phyloP scores from a whole-genome alignment of 2,329 filamentous ascomycete genomes.

The Ascochyta clinopodiicola region DNA sequence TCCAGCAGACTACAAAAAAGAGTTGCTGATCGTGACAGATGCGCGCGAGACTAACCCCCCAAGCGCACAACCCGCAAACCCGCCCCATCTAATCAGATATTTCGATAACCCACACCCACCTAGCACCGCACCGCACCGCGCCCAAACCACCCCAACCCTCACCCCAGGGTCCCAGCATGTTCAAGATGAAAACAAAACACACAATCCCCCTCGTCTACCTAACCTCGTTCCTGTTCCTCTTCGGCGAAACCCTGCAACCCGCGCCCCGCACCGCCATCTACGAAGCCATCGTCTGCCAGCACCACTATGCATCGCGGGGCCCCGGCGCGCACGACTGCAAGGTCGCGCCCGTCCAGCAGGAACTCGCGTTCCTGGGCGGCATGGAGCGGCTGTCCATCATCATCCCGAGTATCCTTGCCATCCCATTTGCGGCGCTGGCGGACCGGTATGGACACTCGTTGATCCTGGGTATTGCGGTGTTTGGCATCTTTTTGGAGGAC shows the following conservation, averaged over 20 bases:
- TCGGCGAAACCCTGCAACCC: conserved; percentile 28
- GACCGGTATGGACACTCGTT: conserved; percentile 25
- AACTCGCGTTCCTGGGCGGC: conserved; percentile 21
- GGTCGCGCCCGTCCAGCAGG: conserved; percentile 23
- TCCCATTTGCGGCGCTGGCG: conserved; percentile 28
- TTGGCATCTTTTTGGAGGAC: conserved; percentile 24
- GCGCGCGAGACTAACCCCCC: no score
- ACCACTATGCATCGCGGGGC: conserved; percentile 11
- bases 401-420: conserved; percentile 26
- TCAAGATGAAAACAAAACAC: conserved; percentile 8
- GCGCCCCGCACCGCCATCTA: conserved; percentile 28
- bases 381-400: conserved; percentile 27
- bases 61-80: no score
- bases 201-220: conserved; percentile 25
- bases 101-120: no score
- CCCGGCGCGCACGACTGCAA: conserved; percentile 20
- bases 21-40: no score
- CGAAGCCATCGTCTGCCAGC: conserved; percentile 25
- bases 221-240: conserved; percentile 27
- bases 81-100: no score
- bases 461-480: conserved; percentile 24
- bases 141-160: no score
- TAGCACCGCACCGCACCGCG: no score
- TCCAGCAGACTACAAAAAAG: no score
- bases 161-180: not conserved